Percentiles rank a stretch among this genome's conserved stretches.
Conservation (phyloP, 164 flowering plant genomes). For the Vitis amurensis region DNA sequence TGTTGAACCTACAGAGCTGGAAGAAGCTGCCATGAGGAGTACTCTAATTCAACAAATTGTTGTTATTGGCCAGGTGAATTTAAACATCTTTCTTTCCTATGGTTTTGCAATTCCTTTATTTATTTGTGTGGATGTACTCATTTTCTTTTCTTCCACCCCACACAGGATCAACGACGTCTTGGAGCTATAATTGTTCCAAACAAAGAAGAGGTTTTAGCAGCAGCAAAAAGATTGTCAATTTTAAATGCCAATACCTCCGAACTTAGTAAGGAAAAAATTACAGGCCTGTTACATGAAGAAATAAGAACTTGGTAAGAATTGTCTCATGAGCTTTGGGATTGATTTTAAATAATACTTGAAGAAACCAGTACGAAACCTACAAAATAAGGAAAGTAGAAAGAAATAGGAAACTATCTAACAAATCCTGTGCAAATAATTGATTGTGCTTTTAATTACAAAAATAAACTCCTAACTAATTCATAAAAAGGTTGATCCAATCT, state of each 20-base stretch:
- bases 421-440: no score
- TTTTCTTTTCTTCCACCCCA: background rate
- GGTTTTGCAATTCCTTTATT: background rate
- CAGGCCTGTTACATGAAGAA: slow-evolving; percentile 51
- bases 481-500: no score
- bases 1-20: slow-evolving; percentile 85
- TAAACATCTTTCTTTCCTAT: background rate
- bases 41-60: slow-evolving; percentile 81
- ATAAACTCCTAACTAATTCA: no score
- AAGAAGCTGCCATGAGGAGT: slow-evolving; percentile 87
- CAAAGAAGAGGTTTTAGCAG: slow-evolving; percentile 61
- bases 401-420: no score
- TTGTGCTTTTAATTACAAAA: no score
- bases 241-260: slow-evolving; percentile 44
- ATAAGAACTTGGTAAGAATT: slow-evolving; percentile 57
- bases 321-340: background rate
- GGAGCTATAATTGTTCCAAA: slow-evolving; percentile 90
- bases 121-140: background rate
- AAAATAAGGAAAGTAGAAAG: no score
- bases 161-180: slow-evolving; percentile 87
- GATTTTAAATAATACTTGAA: background rate
- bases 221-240: slow-evolving; percentile 44
- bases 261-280: slow-evolving; percentile 48
- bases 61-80: slow-evolving; percentile 86
- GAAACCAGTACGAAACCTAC: no score